phyloP scores from a whole-genome alignment of 2,329 filamentous ascomycete genomes.

The Massarina eburnea region DNA sequence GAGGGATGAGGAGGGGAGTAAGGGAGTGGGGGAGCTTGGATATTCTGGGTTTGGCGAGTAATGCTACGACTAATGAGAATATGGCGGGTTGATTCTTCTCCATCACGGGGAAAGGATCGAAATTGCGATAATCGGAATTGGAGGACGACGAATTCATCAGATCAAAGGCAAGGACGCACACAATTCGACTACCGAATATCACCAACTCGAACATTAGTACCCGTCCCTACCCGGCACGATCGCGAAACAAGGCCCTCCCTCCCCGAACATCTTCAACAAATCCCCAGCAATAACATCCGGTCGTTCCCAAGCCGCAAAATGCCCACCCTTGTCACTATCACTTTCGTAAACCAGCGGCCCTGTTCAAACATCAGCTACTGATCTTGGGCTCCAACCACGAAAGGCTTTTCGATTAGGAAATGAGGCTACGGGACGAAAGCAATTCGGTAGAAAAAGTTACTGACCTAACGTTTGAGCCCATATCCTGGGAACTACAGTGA shows the following conservation, averaged over 20 bases:
- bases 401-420: no score
- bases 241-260: slow-evolving; percentile 39
- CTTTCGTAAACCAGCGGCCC: slow-evolving; percentile 59
- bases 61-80: neutral
- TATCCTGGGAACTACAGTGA: slow-evolving; percentile 55
- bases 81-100: neutral
- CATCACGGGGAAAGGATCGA: no score
- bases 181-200: no score
- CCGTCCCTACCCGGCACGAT: slow-evolving; percentile 37
- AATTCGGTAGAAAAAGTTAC: no score
- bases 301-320: slow-evolving; percentile 63
- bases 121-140: no score
- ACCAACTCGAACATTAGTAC: slow-evolving; percentile 10
- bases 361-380: no score
- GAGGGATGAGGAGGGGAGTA: slow-evolving; percentile 12
- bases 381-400: no score
- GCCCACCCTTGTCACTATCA: slow-evolving; percentile 55
- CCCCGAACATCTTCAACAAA: slow-evolving; percentile 61
- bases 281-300: slow-evolving; percentile 58
- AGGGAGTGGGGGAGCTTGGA: slow-evolving; percentile 27
- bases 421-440: no score
- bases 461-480: slow-evolving; percentile 61
- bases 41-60: slow-evolving; percentile 20
- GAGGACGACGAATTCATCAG: no score
- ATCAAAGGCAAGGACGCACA: no score